Evolutionary conservation across 495 filamentous ascomycete genomes (phyloP), one percentile per base, ranked within the genome.

Genomic region (Trichoderma gamsii): DNA sequence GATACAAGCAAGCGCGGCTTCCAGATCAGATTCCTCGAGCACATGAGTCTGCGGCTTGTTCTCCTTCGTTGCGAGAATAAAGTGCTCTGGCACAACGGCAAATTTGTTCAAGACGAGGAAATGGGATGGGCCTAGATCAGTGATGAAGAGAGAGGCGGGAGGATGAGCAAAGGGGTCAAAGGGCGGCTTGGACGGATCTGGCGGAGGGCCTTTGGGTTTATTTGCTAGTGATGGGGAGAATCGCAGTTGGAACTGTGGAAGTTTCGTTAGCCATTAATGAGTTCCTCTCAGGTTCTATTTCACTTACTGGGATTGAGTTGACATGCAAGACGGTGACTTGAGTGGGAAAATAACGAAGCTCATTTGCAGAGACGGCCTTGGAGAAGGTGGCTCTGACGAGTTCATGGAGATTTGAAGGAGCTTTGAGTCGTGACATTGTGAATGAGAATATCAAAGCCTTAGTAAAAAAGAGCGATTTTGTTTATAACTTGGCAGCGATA

Each of bases 61-160:
- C 25, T 75, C 76, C 64, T 74, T 85, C 1, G 92, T 96, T 0
- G 88, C 84, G 64, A 96, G 82, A 69, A 96, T 92, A 77, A 90
- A 92, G 75, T 96, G 92, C 64, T 91, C 83, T 0, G 85, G 84
- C 41, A 93, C 90, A 23, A 96, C 83, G 21, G 92, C 89, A 73
- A 86, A 96, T 74, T 93, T 94, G 79, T 94, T 94, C 63, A 96
- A 79, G 32, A 94, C 85, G 46, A 94, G 81, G 68, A 82, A 76
- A 76, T 94, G 90, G 9, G 79, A 79, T 0, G 78, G 76, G 0
- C 85, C 81, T 11, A 89, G 75, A 16, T 84, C 78, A 49, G 85
- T 79, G 68, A 94, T 76, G 67, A 92, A 80, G 29, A 96, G 83
- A 1, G 84, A 83, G 23, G 80, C 74, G 0, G 81, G 76, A 1